phyloP scores from a whole-genome alignment of 108 stramenopile species.

The Nitzschia sp. region DNA sequence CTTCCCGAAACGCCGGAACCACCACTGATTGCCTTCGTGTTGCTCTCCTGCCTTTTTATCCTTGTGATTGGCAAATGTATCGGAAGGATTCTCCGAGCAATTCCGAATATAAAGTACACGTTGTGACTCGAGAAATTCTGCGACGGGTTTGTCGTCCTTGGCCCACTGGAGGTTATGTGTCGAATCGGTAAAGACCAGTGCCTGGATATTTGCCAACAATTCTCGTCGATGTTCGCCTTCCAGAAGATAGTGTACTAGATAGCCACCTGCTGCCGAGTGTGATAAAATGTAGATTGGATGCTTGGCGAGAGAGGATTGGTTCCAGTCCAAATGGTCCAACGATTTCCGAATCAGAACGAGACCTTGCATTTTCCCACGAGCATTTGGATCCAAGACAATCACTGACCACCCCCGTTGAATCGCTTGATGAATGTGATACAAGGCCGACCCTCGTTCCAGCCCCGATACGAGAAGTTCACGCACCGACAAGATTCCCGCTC shows the following conservation, averaged over 20 bases:
- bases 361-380: constrained; percentile 47
- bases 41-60: constrained; percentile 22
- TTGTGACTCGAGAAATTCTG: constrained; percentile 38
- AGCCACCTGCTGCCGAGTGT: constrained; percentile 54
- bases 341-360: constrained; percentile 33
- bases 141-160: constrained; percentile 30
- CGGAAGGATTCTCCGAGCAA: constrained; percentile 23
- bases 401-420: constrained; percentile 38
- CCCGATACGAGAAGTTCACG: constrained; percentile 50
- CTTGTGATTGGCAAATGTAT: constrained; percentile 32
- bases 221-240: constrained; percentile 9
- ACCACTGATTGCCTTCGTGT: constrained; percentile 41
- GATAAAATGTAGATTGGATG: constrained; percentile 45
- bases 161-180: constrained; percentile 66
- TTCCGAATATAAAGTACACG: constrained; percentile 54
- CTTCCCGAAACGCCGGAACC: constrained; percentile 59
- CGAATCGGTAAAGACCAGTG: constrained; percentile 62
- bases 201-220: constrained; percentile 27
- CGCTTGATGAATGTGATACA: constrained; percentile 43
- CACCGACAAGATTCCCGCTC: constrained; percentile 51
- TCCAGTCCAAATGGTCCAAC: constrained; percentile 13
- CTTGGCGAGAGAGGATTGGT: neutral
- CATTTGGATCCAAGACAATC: constrained; percentile 60
- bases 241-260: constrained; percentile 51
- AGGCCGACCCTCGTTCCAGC: constrained; percentile 45